A percentile compares a stretch with the other conserved stretches of the same genome.
These are phyloP conservation scores for Saturnispora sanitii DNA, from an alignment of 805 yeast genomes.

Conservation along the genomic window DNA sequence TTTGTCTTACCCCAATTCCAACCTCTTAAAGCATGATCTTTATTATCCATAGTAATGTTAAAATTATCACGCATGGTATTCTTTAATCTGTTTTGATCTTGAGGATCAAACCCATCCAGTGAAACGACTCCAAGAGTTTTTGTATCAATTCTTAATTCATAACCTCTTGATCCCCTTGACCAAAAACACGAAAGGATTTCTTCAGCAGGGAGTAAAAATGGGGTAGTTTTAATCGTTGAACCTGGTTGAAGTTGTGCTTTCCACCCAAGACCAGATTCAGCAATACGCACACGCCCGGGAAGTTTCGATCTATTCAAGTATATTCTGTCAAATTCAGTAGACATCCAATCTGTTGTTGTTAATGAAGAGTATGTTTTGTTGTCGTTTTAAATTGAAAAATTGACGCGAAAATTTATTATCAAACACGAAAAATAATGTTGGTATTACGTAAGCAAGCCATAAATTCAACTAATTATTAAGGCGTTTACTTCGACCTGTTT, in stretches of 20 bases:
- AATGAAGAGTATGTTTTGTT: too few relatives aligned
- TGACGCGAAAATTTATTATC: too few relatives aligned
- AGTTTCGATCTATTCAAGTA: slow-evolving; percentile 78
- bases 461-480: too few relatives aligned
- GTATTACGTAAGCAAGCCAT: too few relatives aligned
- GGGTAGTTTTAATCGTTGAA: slow-evolving; percentile 45
- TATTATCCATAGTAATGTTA: slow-evolving; percentile 60
- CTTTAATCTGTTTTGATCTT: slow-evolving; percentile 72
- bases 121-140: slow-evolving; percentile 77
- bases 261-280: slow-evolving; percentile 98
- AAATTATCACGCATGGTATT: slow-evolving; percentile 75
- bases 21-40: slow-evolving; percentile 90
- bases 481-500: too few relatives aligned
- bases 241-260: slow-evolving; percentile 38
- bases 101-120: slow-evolving; percentile 86
- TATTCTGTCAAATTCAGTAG: slow-evolving; percentile 75
- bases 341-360: too few relatives aligned
- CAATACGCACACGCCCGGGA: slow-evolving; percentile 86
- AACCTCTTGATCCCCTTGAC: slow-evolving; percentile 92
- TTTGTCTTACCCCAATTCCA: slow-evolving; percentile 99
- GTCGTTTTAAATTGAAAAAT: too few relatives aligned
- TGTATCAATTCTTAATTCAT: slow-evolving; percentile 81
- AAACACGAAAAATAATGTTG: too few relatives aligned
- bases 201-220: slow-evolving; percentile 82
- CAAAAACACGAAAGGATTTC: slow-evolving; percentile 74